Evolutionary conservation across 257 asterid species (phyloP), one percentile per base, ranked within the genome.

Genomic region (Pogostemon cablin): DNA sequence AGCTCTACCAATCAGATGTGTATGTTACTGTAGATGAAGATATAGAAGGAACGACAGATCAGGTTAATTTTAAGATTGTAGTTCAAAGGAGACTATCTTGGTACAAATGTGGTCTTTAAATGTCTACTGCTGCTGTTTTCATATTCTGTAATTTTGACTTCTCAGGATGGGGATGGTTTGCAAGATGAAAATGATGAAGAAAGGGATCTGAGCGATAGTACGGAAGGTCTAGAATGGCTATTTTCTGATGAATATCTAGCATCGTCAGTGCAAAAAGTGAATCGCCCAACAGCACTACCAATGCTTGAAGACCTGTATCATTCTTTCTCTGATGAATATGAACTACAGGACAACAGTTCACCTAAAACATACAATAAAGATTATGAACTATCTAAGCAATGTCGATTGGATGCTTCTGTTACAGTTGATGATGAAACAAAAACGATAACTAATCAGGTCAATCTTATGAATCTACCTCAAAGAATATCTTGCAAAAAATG

Each of bases 111-210:
- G 60, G 62, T 61, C 76, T 52, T 60, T 68, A 32, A 73, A 48
- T 63, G 72, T 62, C 58, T 71, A 61, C 74, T 65, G 62, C 17
- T 15, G 17, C 17, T 15, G 43, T 49, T 12, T 39, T 46, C 4
- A 25, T 49, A 15, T 65, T 75, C 37, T 41, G 7, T 76, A 35
- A 44, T 15, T 80, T 74, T 69, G 75, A 56, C 48, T 66, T 77
- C 79, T 44, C 76, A 91, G 97, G 86, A 78, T 71, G 83, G 68
- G 73, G 76, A 71, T 53, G 48, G 55, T n/a, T 62, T 65, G 56
- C 66, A 52, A 12, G 6, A 17, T 68, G 47, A 54, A 71, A 68
- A 72, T 62, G 82, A 80, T 65, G 74, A 57, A 72, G 69, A 59
- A 41, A 82, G 62, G 57, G 65, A 57, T 8, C 59, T 56, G 37